A percentile compares a stretch with the other conserved stretches of the same genome.
These are phyloP conservation scores for Inga oerstediana DNA, from an alignment of 306 rosid genomes.

Conservation along the genomic window DNA sequence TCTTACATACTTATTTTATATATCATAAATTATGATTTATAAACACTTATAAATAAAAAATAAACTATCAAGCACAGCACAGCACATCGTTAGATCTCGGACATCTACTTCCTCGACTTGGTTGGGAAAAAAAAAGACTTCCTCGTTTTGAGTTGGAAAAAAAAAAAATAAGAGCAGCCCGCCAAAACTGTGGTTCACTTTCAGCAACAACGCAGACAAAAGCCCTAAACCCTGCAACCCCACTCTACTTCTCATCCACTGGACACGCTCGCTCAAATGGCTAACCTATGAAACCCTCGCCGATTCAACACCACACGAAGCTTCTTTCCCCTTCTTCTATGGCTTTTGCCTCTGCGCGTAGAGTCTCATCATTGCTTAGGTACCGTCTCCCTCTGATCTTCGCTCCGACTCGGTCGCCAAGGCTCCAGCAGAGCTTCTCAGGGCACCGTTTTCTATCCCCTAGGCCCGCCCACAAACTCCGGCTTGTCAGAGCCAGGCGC, in stretches of 20 bases:
- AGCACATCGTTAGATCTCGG: no score
- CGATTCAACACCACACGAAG: neutral
- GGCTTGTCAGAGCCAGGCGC: conserved; percentile 33
- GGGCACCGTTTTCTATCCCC: conserved; percentile 66
- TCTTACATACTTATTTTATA: no score
- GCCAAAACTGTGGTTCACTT: neutral
- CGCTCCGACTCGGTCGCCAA: conserved; percentile 33
- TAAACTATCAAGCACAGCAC: no score
- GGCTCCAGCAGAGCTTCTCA: conserved; percentile 45
- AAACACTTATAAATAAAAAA: no score
- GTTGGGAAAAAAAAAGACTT: no score
- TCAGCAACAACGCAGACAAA: neutral
- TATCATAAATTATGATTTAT: no score
- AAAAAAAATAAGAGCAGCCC: neutral
- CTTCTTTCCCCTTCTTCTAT: conserved; percentile 39
- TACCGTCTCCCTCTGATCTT: conserved; percentile 38
- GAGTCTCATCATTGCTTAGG: conserved; percentile 62
- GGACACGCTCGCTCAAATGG: neutral
- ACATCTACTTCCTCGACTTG: no score
- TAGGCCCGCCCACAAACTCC: conserved; percentile 22
- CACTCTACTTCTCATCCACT: neutral
- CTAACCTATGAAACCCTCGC: conserved; percentile 31
- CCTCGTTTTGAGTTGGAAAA: neutral
- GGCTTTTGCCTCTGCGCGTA: conserved; percentile 70
- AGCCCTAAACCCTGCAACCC: conserved; percentile 18